These are phyloP conservation scores for Pulveroboletus sp. DNA, from an alignment of 768 basidiomycete species.

Conservation along the genomic window DNA sequence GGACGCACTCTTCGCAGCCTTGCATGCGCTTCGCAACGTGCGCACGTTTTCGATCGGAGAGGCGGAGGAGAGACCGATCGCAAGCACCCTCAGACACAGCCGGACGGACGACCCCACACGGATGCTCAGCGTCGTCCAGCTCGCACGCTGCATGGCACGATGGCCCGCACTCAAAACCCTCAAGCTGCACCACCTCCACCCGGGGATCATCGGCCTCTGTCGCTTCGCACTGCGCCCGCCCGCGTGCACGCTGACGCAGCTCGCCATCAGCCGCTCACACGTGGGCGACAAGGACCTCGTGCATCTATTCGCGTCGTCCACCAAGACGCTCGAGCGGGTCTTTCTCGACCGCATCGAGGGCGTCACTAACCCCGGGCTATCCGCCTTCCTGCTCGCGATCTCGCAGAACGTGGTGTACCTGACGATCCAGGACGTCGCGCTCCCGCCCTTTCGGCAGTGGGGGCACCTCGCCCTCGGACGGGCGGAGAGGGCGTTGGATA, in stretches of 20 bases:
- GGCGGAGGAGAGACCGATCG: background rate
- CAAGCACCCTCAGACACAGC: background rate
- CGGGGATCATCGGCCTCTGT: constrained; percentile 7
- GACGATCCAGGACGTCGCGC: constrained; percentile 16
- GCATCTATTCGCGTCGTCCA: constrained; percentile 11
- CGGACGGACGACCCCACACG: background rate
- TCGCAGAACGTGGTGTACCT: constrained; percentile 10
- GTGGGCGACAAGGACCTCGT: constrained; percentile 18
- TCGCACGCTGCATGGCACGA: constrained; percentile 14
- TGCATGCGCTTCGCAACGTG: constrained; percentile 10
- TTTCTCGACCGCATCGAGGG: constrained; percentile 14
- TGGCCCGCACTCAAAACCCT: constrained; percentile 16
- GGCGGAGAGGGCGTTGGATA: constrained; percentile 17
- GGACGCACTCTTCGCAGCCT: constrained; percentile 7
- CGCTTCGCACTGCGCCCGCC: constrained; percentile 14
- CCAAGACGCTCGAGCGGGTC: constrained; percentile 16
- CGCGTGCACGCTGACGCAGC: constrained; percentile 13
- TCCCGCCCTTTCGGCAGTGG: constrained; percentile 14
- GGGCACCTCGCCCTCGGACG: constrained; percentile 18
- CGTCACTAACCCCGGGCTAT: constrained; percentile 17
- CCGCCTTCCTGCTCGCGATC: constrained; percentile 9
- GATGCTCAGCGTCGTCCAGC: constrained; percentile 13
- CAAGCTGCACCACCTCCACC: constrained; percentile 15
- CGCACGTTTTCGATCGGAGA: constrained; percentile 13
- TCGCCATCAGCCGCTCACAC: constrained; percentile 11